Evolutionary conservation across 306 rosid species (phyloP).

Genomic region (Cyamopsis tetragonoloba): DNA sequence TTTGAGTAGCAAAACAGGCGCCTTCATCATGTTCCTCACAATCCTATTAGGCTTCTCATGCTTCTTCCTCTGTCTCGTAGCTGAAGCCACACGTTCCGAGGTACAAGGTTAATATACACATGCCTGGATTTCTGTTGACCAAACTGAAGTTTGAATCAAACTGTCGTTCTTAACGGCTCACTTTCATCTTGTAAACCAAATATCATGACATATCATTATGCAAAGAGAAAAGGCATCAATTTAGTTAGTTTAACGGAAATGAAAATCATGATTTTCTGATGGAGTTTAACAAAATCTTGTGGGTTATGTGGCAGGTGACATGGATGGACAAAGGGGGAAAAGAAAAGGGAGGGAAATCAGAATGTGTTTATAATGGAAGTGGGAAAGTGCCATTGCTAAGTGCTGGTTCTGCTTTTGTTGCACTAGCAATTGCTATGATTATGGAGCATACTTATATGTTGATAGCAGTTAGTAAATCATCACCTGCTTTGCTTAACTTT

Average conservation of each 20-base stretch:
- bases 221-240: too few species aligned
- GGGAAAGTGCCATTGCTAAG: slow-evolving; percentile 78
- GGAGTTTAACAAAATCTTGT: neutral
- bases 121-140: too few species aligned
- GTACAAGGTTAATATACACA: slow-evolving; percentile 40
- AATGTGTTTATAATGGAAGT: slow-evolving; percentile 70
- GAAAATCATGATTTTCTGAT: neutral
- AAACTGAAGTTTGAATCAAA: too few species aligned
- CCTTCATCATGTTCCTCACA: slow-evolving; percentile 51
- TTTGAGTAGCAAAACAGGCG: slow-evolving; percentile 72
- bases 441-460: slow-evolving; percentile 62
- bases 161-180: too few species aligned
- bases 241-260: too few species aligned
- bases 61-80: slow-evolving; percentile 78
- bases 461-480: slow-evolving; percentile 69
- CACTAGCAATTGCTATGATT: slow-evolving; percentile 59
- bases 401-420: slow-evolving; percentile 72
- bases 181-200: too few species aligned
- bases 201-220: too few species aligned
- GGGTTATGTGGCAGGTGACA: slow-evolving; percentile 44
- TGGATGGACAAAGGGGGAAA: slow-evolving; percentile 40
- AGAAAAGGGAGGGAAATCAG: slow-evolving; percentile 35
- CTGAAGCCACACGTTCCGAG: slow-evolving; percentile 93
- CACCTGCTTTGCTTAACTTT: slow-evolving; percentile 48
- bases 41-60: slow-evolving; percentile 66